Base-by-base conservation (phyloP, 805 yeast genomes). In the Candida hispaniensis region DNA sequence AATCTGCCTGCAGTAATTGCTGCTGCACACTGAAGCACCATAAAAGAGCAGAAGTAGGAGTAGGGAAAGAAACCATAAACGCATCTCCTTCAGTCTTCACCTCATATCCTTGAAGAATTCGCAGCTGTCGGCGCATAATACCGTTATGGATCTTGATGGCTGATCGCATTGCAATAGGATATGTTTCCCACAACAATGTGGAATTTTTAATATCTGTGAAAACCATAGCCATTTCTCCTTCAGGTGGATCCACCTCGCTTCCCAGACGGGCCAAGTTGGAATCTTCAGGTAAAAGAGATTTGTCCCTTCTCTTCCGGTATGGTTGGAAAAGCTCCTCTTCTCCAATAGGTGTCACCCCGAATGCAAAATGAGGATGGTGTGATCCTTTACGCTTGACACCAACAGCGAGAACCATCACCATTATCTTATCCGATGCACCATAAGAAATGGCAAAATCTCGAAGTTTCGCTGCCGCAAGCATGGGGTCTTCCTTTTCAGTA, bases 11-110 rank as follows among this genome's bases (percentile, higher is more conserved):
- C 30, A 91, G 61, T 9, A 80, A 51, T 52, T 82, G 93, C 39
- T 77, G 69, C 55, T 91, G 99, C 5, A 88, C 94, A 30, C 80
- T 77, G 54, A 86, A 75, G 62, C 96, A 83, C 97, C 98, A 91
- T 21, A 83, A 64, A 42, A 91, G 62, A 0, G 97, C 97, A 12
- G 88, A 68, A 0, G 88, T 72, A 1, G 94, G 88, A 0, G 94
- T 77, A 0, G 95, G 94, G 56, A 91, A 91, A 8, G 96, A 82
- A 9, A 91, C 96, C 82, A 91, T 86, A 48, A 91, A 91, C 0
- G 98, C 94, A 65, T 91, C 99, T 52, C 99, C 99, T 72, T 91
- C 99, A 2, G 96, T 91, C 55, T 91, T 91, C 16, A 91, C 98
- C 55, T 91, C 99, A 54, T 91, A 91, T 2, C 98, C 99, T 20